These are phyloP conservation scores for Bryopsis sp. DNA, from an alignment of 139 green algal species.

Conservation along the genomic window DNA sequence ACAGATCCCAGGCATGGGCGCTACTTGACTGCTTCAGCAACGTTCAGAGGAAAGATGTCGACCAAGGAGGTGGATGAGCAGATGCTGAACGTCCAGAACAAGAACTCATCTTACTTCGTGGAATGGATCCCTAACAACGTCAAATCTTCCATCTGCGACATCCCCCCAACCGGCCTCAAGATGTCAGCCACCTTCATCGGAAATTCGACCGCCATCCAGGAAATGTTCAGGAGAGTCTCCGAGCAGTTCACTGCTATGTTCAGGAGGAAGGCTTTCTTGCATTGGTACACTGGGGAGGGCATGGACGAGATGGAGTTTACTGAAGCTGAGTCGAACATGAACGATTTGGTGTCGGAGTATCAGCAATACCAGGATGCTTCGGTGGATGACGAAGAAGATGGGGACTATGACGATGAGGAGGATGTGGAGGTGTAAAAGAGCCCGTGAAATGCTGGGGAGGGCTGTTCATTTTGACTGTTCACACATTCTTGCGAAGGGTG, in stretches of 20 bases:
- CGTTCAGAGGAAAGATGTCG: constrained; percentile 95
- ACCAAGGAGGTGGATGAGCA: constrained; percentile 99
- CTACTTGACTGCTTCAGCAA: constrained; percentile 93
- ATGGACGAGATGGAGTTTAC: constrained; percentile 99
- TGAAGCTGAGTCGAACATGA: constrained; percentile 98
- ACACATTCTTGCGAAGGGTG: too few species aligned
- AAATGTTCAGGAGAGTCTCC: constrained; percentile 89
- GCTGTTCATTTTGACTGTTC: too few species aligned
- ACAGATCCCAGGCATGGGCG: constrained; percentile 94
- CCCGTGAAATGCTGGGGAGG: too few species aligned
- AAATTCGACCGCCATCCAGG: constrained; percentile 90
- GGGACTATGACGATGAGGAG: constrained; percentile 57
- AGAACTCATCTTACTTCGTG: constrained; percentile 98
- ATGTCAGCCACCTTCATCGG: constrained; percentile 96
- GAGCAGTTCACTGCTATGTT: constrained; percentile 99
- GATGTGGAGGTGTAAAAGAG: too few species aligned
- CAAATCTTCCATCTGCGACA: constrained; percentile 93
- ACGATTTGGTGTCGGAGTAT: constrained; percentile 95
- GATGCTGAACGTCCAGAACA: constrained; percentile 99
- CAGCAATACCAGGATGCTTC: constrained; percentile 98
- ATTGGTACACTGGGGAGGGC: constrained; percentile 99
- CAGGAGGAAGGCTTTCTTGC: constrained; percentile 98
- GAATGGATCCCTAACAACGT: constrained; percentile 99
- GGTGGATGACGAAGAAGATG: constrained; percentile 84
- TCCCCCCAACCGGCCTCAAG: constrained; percentile 94